Evolutionary conservation across 352 stramenopile species (phyloP), one percentile per base, ranked within the genome.

Genomic region (Discostella stelligera): DNA sequence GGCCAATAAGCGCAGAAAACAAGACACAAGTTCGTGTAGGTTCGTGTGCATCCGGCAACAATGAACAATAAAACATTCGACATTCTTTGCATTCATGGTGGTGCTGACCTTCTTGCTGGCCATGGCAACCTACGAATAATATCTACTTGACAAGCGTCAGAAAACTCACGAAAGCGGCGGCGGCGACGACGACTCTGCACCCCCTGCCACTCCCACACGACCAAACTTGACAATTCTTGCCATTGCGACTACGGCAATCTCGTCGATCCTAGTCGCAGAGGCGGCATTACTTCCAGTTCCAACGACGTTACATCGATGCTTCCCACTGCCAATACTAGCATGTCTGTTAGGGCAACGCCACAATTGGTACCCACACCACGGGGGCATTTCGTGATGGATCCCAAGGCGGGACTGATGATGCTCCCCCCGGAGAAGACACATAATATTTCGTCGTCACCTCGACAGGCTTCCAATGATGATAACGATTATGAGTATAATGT

Each of bases 121-220:
- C 14, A 73, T 60, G 66, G 54, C 54, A 59, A 41, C 66, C 18
- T 73, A 73, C 54, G 54, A 73, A 37, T 54, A 41, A n/a, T 73
- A 73, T 49, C 55, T 25, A 52, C 16, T 48, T 25, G 0, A 48
- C n/a, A 66, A 50, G 44, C 9, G 25, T 41, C 37, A 44, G 37
- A 44, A 44, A 2, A 44, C 37, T 44, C 37, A 44, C 37, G 37
- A 44, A 8, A 44, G 37, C 37, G 7, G 2, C 37, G 37, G 52
- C 50, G 21, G 7, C 49, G 41, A 52, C 16, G 32, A 37, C 14
- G 21, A n/a, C n/a, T n/a, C n/a, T n/a, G 53, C 20, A 9, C 2
- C 54, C 3, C 2, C 54, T 41, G 14, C 39, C 1, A 9, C 18
- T 2, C 6, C 27, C 14, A 37, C 53, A 21, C 53, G 10, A 61